Base-by-base conservation (phyloP, 495 filamentous ascomycete species). In the Aspergillus nidulans region DNA sequence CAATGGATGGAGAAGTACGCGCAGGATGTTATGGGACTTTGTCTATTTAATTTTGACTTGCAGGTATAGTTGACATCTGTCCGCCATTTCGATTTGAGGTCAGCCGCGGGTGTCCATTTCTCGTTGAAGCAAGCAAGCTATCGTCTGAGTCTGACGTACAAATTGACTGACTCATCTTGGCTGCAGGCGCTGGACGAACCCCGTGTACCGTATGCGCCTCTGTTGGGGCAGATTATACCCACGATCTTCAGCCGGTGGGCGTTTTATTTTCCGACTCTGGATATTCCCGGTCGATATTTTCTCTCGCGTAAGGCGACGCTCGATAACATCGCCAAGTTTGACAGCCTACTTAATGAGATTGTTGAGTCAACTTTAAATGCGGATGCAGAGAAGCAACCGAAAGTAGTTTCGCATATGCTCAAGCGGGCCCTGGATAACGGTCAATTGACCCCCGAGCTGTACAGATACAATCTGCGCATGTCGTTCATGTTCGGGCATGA, bases 211-310 rank as follows among this genome's bases (percentile, higher is more conserved):
- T 34, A 44, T 34, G 12, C 13, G 16, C 9, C 13, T 15, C 18
- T 65, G 13, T 54, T 63, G 32, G 19, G 21, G 5, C 38, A 38
- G 23, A 58, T 67, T 40, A 63, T 65, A 30, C 56, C 30, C 4
- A 30, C 58, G 8, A 68, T 74, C 15, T 75, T 74, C 65, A 71
- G 70, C 36, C 72, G 71, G 1, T 50, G 72, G 6, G 74, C 60
- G 59, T 65, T 75, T 49, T 72, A 67, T 53, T 73, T 73, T 50
- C 72, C 72, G 2, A 59, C 68, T 18, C 63, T 72, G 0, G 70
- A 75, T 18, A 55, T 58, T 24, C 66, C 64, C 47, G 63, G 62
- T 4, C 48, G 34, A 20, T 20, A 67, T n/a, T 61, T 73, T 20
- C 55, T 24, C 12, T 64, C 59, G 4, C 66, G 71, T 16, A 55